Conservation (phyloP, 1,139 yeast species). For the Hansenula lynferdii region DNA sequence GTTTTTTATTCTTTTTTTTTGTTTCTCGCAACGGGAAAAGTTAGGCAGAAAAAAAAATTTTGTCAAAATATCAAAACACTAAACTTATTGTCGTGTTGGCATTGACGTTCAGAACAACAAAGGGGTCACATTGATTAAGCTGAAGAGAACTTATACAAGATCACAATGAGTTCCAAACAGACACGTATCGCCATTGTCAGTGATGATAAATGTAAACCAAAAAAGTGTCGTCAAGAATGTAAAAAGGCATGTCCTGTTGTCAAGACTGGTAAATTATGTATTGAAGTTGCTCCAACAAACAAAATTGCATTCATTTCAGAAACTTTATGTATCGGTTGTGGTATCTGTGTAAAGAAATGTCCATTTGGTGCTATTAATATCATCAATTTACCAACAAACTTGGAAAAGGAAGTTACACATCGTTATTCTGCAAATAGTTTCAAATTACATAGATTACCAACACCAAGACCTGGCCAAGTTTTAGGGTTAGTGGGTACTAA, state of each 20-base stretch:
- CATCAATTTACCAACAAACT: slow-evolving; percentile 92
- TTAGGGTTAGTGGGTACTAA: slow-evolving; percentile 96
- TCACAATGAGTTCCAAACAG: slow-evolving; percentile 61
- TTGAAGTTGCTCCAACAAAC: slow-evolving; percentile 86
- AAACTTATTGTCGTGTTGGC: too few relatives aligned
- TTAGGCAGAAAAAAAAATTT: too few relatives aligned
- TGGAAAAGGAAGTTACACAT: slow-evolving; percentile 89
- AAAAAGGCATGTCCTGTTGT: slow-evolving; percentile 96
- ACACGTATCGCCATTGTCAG: slow-evolving; percentile 93
- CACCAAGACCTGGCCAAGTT: slow-evolving; percentile 99
- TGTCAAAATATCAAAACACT: too few relatives aligned
- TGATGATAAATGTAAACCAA: slow-evolving; percentile 93
- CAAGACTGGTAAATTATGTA: slow-evolving; percentile 95
- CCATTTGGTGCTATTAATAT: slow-evolving; percentile 96
- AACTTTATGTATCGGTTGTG: slow-evolving; percentile 95
- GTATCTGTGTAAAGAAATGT: slow-evolving; percentile 98
- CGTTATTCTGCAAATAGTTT: slow-evolving; percentile 97
- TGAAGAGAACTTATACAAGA: too few relatives aligned
- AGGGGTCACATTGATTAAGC: too few relatives aligned
- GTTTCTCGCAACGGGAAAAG: too few relatives aligned
- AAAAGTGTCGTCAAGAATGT: slow-evolving; percentile 98
- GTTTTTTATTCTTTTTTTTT: too few relatives aligned
- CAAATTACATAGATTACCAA: slow-evolving; percentile 94
- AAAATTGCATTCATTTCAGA: slow-evolving; percentile 97
- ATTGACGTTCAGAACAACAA: too few relatives aligned